These are phyloP conservation scores for Fraxinus cuspidata DNA, from an alignment of 257 asterid genomes.

Conservation along the genomic window DNA sequence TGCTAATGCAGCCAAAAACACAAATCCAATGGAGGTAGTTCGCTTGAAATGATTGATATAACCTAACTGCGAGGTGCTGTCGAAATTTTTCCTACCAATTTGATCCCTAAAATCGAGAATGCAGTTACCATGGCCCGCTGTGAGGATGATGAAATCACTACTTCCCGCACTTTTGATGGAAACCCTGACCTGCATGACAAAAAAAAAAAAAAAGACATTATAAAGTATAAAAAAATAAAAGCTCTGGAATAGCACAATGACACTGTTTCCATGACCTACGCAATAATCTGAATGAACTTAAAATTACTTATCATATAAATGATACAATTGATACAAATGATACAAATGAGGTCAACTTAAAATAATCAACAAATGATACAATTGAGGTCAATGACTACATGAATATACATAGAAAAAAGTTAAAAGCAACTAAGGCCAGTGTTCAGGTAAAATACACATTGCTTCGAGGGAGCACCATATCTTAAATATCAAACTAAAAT, in stretches of 20 bases:
- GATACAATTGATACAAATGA: slow-evolving; percentile 7
- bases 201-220: not conserved
- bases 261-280: not conserved
- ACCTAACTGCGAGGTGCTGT: slow-evolving; percentile 33
- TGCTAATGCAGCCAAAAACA: slow-evolving; percentile 43
- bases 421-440: not conserved
- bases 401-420: not conserved
- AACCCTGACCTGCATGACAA: slow-evolving; percentile 61
- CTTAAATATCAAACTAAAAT: not conserved
- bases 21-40: slow-evolving; percentile 33
- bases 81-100: slow-evolving; percentile 36
- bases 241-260: not conserved
- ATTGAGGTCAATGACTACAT: not conserved
- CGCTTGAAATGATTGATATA: slow-evolving; percentile 27
- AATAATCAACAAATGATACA: not conserved
- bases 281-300: not conserved
- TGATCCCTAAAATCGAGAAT: slow-evolving; percentile 57
- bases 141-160: slow-evolving; percentile 46
- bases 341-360: not conserved
- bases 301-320: not conserved
- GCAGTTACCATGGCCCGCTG: slow-evolving; percentile 62
- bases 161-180: slow-evolving; percentile 44
- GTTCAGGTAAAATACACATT: not conserved
- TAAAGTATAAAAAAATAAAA: not conserved
- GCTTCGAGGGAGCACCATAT: not conserved